Conservation (phyloP, 2,329 filamentous ascomycete genomes). For the Reticulascus tulasneorum region DNA sequence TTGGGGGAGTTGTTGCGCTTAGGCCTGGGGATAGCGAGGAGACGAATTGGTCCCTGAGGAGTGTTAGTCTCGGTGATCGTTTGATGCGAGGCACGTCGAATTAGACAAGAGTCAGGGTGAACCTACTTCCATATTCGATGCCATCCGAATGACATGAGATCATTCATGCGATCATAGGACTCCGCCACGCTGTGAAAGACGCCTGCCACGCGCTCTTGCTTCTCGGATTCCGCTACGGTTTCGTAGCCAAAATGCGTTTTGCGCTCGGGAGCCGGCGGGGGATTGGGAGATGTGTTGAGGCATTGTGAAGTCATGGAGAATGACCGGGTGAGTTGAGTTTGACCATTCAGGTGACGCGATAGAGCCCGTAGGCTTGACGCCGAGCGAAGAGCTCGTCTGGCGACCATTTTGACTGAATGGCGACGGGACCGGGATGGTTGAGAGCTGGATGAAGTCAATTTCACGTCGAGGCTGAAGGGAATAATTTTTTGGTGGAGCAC, state of each 20-base stretch:
- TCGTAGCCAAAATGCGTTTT: constrained; percentile 91
- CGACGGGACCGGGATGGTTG: constrained; percentile 8
- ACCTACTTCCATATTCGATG: constrained; percentile 87
- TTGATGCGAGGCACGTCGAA: background rate
- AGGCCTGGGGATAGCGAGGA: constrained; percentile 81
- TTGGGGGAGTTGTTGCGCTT: constrained; percentile 36
- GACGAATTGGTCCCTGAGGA: constrained; percentile 79
- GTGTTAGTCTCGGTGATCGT: constrained; percentile 9
- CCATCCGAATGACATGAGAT: constrained; percentile 96
- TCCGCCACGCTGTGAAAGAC: constrained; percentile 95
- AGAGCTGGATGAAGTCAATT: constrained; percentile 5
- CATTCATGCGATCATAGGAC: constrained; percentile 97
- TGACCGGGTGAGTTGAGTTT: constrained; percentile 10
- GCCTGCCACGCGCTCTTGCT: constrained; percentile 66
- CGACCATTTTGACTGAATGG: constrained; percentile 5
- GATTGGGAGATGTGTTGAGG: constrained; percentile 17
- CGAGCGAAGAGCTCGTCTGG: constrained; percentile 9
- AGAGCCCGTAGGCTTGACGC: constrained; percentile 5
- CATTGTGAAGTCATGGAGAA: constrained; percentile 24
- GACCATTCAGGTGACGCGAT: constrained; percentile 1
- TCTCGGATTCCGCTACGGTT: constrained; percentile 76
- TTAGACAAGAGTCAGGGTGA: constrained; percentile 1
- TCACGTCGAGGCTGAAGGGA: constrained; percentile 6
- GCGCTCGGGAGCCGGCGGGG: constrained; percentile 36
- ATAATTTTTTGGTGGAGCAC: constrained; percentile 11